Percentiles rank a stretch among this genome's conserved stretches.
Evolutionary conservation across 179 eudicot genomes (phyloP).

Genomic region (Carnegiea gigantea): DNA sequence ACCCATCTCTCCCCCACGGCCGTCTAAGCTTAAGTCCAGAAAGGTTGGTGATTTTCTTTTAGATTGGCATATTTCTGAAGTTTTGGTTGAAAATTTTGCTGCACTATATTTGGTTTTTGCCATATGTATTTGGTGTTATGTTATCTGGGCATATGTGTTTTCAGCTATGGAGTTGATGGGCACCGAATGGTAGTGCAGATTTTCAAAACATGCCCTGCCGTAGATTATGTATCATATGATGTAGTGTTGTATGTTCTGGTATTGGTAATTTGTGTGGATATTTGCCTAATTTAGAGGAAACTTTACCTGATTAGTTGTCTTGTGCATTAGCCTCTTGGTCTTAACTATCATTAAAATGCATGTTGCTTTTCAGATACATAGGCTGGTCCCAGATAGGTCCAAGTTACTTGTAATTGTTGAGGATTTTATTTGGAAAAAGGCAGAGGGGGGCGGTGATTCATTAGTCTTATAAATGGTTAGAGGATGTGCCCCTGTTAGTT

Average conservation of each 20-base stretch:
- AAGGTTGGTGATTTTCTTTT: conserved; percentile 39
- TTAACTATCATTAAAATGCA: neutral
- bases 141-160: neutral
- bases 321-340: too few species aligned
- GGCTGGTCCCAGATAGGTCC: neutral
- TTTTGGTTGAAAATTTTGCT: neutral
- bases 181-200: too few species aligned
- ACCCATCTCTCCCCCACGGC: conserved; percentile 49
- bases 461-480: too few species aligned
- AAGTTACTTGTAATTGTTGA: neutral
- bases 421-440: neutral
- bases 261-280: too few species aligned
- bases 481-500: too few species aligned
- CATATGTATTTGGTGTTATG: neutral
- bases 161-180: too few species aligned
- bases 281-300: too few species aligned
- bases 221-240: too few species aligned
- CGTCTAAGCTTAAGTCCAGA: conserved; percentile 42
- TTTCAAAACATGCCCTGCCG: too few species aligned
- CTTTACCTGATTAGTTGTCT: too few species aligned
- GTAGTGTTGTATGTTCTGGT: too few species aligned
- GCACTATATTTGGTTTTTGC: neutral
- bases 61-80: neutral
- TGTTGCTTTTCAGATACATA: neutral
- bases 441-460: neutral